These are phyloP conservation scores for Xylaria venustula DNA, from an alignment of 495 filamentous ascomycete genomes.

Conservation along the genomic window DNA sequence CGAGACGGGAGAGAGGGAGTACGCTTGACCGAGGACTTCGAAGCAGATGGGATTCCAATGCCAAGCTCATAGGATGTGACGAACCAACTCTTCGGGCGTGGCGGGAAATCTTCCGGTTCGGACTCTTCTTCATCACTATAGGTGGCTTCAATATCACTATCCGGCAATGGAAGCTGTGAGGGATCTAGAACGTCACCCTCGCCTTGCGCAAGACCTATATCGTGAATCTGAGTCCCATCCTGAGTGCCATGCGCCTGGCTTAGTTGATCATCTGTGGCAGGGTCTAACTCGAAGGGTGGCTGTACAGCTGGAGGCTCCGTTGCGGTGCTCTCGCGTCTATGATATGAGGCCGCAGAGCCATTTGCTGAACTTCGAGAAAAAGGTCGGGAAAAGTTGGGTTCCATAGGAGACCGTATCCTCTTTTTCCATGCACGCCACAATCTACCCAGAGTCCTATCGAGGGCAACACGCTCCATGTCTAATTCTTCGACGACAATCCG, in stretches of 20 bases:
- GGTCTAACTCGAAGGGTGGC: slow-evolving; percentile 16
- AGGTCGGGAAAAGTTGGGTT: slow-evolving; percentile 34
- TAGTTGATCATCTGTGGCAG: slow-evolving; percentile 11
- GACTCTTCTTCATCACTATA: slow-evolving; percentile 60
- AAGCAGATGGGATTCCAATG: neutral
- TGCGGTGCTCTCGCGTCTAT: slow-evolving; percentile 39
- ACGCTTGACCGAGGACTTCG: slow-evolving; percentile 2
- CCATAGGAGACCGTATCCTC: slow-evolving; percentile 57
- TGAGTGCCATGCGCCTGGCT: slow-evolving; percentile 7
- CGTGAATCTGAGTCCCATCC: slow-evolving; percentile 22
- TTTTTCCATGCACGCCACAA: slow-evolving; percentile 97
- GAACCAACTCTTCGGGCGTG: slow-evolving; percentile 54
- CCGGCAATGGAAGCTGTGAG: slow-evolving; percentile 58
- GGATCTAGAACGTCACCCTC: slow-evolving; percentile 42
- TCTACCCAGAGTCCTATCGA: slow-evolving; percentile 82
- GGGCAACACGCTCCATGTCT: slow-evolving; percentile 89
- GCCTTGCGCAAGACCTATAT: slow-evolving; percentile 43
- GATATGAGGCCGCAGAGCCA: slow-evolving; percentile 21
- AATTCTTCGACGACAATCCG: slow-evolving; percentile 80
- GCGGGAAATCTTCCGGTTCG: slow-evolving; percentile 41
- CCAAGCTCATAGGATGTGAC: slow-evolving; percentile 8
- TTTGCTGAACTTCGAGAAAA: slow-evolving; percentile 39
- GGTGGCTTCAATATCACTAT: slow-evolving; percentile 61
- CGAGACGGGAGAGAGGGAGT: slow-evolving; percentile 34
- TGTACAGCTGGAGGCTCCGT: slow-evolving; percentile 17